phyloP scores from a whole-genome alignment of 23 red algal genomes.

The Gracilaria domingensis region DNA sequence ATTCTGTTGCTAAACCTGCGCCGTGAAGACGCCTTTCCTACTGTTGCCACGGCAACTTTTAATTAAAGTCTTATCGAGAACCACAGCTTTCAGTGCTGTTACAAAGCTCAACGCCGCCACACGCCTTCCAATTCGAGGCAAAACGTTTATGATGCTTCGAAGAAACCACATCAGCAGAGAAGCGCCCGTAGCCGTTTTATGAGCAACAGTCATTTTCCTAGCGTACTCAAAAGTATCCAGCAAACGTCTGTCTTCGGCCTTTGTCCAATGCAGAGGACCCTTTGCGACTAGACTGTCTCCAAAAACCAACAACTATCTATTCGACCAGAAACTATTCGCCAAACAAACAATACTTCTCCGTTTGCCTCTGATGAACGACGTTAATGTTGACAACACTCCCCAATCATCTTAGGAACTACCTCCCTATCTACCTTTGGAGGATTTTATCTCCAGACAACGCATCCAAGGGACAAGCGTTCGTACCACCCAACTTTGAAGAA shows the following conservation, averaged over 20 bases:
- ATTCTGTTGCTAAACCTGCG: not conserved
- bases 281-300: not conserved
- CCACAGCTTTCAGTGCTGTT: not conserved
- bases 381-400: conserved; percentile 23
- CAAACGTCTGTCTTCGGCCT: not conserved
- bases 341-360: not conserved
- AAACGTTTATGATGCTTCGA: not conserved
- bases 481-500: not conserved
- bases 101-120: not conserved
- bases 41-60: not conserved
- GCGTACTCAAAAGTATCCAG: too few relatives aligned
- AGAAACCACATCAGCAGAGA: not conserved
- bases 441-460: conserved; percentile 2
- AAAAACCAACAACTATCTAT: not conserved
- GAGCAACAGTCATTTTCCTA: not conserved
- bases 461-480: not conserved
- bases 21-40: not conserved
- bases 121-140: not conserved
- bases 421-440: conserved; percentile 13
- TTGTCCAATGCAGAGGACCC: not conserved
- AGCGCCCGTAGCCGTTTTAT: not conserved
- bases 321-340: not conserved
- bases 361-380: not conserved
- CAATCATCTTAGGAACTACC: conserved; percentile 23
- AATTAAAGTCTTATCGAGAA: not conserved